These are phyloP conservation scores for Teunomyces tritomae DNA, from an alignment of 805 yeast genomes.

Conservation along the genomic window DNA sequence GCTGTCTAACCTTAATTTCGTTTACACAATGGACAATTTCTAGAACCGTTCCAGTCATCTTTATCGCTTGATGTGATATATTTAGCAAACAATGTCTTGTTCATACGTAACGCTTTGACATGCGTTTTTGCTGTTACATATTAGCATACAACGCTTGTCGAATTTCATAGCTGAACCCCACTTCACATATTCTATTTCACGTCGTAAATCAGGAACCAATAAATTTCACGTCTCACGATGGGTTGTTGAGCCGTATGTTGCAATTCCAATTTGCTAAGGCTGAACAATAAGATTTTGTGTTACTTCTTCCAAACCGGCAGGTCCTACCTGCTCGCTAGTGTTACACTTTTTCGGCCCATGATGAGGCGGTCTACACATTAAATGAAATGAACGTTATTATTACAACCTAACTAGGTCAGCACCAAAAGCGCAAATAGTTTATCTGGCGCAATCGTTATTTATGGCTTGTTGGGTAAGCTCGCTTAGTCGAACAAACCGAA, in stretches of 20 bases:
- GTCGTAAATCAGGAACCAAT: too few relatives aligned
- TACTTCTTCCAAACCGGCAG: not conserved
- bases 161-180: too few relatives aligned
- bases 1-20: not conserved
- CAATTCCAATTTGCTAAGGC: too few relatives aligned
- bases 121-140: too few relatives aligned
- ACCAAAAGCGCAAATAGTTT: not conserved
- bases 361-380: not conserved
- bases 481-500: conserved; percentile 31
- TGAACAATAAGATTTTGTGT: not conserved
- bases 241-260: too few relatives aligned
- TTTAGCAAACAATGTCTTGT: too few relatives aligned
- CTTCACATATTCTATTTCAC: too few relatives aligned
- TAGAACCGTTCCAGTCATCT: not conserved
- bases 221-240: too few relatives aligned
- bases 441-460: not conserved
- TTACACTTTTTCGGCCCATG: not conserved
- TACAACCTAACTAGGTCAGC: conserved; percentile 2
- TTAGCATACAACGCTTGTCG: too few relatives aligned
- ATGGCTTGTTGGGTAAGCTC: not conserved
- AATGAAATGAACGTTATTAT: conserved; percentile 3
- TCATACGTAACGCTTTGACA: too few relatives aligned
- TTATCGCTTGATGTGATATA: not conserved
- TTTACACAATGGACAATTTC: not conserved
- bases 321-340: not conserved